Evolutionary conservation across 371 early-diverging fungal species (phyloP), one percentile per base, ranked within the genome.

Genomic region (Zychaea mexicana): DNA sequence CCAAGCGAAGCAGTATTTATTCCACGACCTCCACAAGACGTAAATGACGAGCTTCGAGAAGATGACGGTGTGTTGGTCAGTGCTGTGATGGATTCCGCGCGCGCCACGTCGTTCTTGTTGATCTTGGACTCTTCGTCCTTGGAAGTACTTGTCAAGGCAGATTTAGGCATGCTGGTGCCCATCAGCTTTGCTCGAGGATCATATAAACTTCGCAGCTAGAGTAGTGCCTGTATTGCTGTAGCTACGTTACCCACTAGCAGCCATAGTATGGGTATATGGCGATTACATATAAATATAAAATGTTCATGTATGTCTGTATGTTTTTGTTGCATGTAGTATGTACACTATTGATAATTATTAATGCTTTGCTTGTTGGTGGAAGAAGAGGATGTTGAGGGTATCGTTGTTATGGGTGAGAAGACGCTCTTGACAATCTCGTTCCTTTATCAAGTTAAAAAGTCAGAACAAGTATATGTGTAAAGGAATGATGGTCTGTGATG

Each of bases 1-100:
- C 93, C 94, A 38, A 86, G 91, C 31, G 90, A 92, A 73, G 84
- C 91, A 0, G 70, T 87, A 13, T 92, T 91, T 75, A 79, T 93
- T 24, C 90, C 91, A 38, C 77, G 75, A 24, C 74, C 74, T 7
- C 32, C 61, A 27, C 66, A 66, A 13, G 71, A 70, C 30, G 66
- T 61, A 64, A 71, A 66, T 26, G 80, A 77, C 27, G 94, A 56
- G 30, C 39, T 57, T 24, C 33, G 31, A 17, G 63, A 93, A 71
- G 93, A 92, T 72, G 85, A 85, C 30, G 94, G 93, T 49, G 90
- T 85, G 17, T 45, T 94, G 17, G 63, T 93, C 33, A 88, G 89
- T 52, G 77, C 92, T 49, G 90, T 94, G 10, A 81, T 91, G 57
- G 88, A 94, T 66, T 81, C 88, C 52, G 78, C 77, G 65, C 77